Percentiles rank a stretch among this genome's conserved stretches.
These are phyloP conservation scores for Plasmodium yoelii DNA, from an alignment of 169 alveolate species.

Conservation along the genomic window DNA sequence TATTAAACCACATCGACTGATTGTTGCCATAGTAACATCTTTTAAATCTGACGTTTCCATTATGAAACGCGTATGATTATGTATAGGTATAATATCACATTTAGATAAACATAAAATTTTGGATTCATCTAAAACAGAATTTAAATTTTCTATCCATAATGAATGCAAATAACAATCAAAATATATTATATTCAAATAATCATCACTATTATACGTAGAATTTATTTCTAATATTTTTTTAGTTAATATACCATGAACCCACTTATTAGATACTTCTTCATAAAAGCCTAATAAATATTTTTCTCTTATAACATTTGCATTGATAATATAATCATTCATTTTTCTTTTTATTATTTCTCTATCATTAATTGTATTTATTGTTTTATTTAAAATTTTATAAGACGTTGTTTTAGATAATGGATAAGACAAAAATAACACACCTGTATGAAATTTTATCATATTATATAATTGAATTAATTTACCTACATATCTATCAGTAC, in stretches of 20 bases:
- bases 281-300: constrained; percentile 56
- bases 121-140: constrained; percentile 98
- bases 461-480: constrained; percentile 72
- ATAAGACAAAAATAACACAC: constrained; percentile 59
- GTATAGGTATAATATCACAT: constrained; percentile 96
- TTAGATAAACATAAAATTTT: constrained; percentile 96
- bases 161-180: constrained; percentile 99
- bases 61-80: constrained; percentile 86
- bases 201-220: constrained; percentile 67
- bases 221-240: constrained; percentile 70
- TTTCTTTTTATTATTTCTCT: constrained; percentile 73
- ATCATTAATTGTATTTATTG: constrained; percentile 74
- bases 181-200: constrained; percentile 95
- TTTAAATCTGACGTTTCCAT: constrained; percentile 95
- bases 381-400: constrained; percentile 50
- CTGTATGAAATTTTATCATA: constrained; percentile 72
- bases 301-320: constrained; percentile 58
- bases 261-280: constrained; percentile 73
- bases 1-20: constrained; percentile 98
- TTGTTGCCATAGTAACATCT: constrained; percentile 98
- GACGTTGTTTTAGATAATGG: constrained; percentile 74
- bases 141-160: constrained; percentile 99
- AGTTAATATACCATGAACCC: constrained; percentile 80
- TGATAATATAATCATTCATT: constrained; percentile 61
- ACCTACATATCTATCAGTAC: constrained; percentile 60